Conservation (phyloP, 306 rosid species). For the Casuarina equisetifolia region DNA sequence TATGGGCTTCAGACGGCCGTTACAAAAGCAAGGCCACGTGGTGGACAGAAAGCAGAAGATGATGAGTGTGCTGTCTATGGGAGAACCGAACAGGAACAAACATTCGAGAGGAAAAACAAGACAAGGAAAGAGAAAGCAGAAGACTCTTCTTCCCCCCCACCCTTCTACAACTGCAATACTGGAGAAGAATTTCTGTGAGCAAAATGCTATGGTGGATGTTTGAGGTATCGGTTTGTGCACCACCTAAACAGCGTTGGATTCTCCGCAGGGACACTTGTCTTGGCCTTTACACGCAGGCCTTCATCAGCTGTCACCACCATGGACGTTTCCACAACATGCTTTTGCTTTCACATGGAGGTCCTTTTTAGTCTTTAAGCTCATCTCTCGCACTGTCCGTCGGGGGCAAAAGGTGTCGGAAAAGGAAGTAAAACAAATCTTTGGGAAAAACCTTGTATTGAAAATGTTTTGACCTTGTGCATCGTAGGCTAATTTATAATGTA, state of each 20-base stretch:
- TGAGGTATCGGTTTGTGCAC: constrained; percentile 8
- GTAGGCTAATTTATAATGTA: no score
- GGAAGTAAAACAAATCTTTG: no score
- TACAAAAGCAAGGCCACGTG: constrained; percentile 27
- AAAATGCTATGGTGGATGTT: constrained; percentile 8
- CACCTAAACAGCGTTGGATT: constrained; percentile 18
- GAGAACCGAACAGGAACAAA: background rate
- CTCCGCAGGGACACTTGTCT: constrained; percentile 34
- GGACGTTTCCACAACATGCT: background rate
- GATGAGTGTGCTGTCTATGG: background rate
- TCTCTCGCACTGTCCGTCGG: background rate
- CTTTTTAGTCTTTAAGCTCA: background rate
- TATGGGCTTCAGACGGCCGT: constrained; percentile 25
- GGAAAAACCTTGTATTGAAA: no score
- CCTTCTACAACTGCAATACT: background rate
- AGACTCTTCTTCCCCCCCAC: background rate
- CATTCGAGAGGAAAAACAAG: background rate
- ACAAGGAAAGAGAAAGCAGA: background rate
- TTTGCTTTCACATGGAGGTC: background rate
- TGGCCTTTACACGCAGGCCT: constrained; percentile 33
- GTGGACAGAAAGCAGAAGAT: constrained; percentile 19
- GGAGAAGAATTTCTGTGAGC: background rate
- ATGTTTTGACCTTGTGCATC: no score
- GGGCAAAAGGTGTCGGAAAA: background rate
- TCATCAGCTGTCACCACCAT: constrained; percentile 30